phyloP scores from a whole-genome alignment of 805 yeast species.

The Wickerhamiella slavikovae region DNA sequence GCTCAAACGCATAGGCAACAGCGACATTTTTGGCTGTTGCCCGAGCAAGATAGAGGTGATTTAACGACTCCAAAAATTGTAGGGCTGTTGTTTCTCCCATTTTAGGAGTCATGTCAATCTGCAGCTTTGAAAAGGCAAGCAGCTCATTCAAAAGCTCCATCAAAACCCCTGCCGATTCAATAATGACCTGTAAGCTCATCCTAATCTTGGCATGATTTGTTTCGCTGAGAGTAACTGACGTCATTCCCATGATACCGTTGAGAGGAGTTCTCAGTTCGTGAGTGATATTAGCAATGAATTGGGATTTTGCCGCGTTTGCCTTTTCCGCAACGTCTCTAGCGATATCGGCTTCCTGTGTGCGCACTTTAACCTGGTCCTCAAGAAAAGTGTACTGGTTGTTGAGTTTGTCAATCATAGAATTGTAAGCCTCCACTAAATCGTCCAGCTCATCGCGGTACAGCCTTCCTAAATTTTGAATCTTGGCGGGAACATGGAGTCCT shows the following conservation, averaged over 20 bases:
- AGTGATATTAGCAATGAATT: constrained; percentile 80
- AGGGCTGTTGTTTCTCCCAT: constrained; percentile 52
- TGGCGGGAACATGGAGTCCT: constrained; percentile 8
- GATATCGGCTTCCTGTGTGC: constrained; percentile 71
- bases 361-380: constrained; percentile 69
- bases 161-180: constrained; percentile 72
- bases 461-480: constrained; percentile 8
- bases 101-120: constrained; percentile 68
- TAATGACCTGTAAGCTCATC: constrained; percentile 57
- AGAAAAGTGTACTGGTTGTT: constrained; percentile 64
- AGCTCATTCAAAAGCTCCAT: constrained; percentile 78
- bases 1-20: constrained; percentile 39
- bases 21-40: constrained; percentile 45
- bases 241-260: constrained; percentile 91
- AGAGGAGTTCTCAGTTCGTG: constrained; percentile 89
- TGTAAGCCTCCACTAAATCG: constrained; percentile 73
- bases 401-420: constrained; percentile 75
- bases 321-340: constrained; percentile 24
- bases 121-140: constrained; percentile 72
- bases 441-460: constrained; percentile 49
- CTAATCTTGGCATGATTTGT: constrained; percentile 42
- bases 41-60: constrained; percentile 45
- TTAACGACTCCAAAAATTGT: constrained; percentile 62
- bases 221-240: constrained; percentile 82
- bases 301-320: constrained; percentile 89